Evolutionary conservation across 805 yeast species (phyloP), one percentile per base, ranked within the genome.

Genomic region (Suhomyces emberorum): DNA sequence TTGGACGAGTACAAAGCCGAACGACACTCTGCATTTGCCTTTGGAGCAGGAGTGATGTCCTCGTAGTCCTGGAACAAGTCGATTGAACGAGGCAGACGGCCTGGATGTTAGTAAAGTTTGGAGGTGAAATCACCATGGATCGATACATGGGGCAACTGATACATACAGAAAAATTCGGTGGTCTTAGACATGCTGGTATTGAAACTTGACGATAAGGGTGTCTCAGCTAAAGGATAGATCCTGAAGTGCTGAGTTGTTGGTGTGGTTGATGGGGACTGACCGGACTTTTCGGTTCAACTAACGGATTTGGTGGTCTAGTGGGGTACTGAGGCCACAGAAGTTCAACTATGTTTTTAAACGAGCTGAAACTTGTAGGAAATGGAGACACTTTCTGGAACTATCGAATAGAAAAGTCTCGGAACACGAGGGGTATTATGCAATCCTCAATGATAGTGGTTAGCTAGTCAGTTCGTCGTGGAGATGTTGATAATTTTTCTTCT

Each of bases 1-100:
- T 79, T 70, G 31, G 83, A 70, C 15, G 89, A 77, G 57, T 86
- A 85, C 30, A 66, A 61, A 25, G 89, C 76, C 30, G 74, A 69
- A 46, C 88, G 77, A 39, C 83, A 79, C 43, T 81, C 83, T 32
- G 43, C 57, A 11, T 52, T 38, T 15, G 72, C 65, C 39, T 55
- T 61, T 25, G 65, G 61, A 35, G 51, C 51, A 14, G 65, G 51
- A 21, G 65, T 55, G 39, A 66, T 51, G 33, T 62, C 67, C 41
- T 57, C 57, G 38, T 54, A 65, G 43, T 65, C 63, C 19, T 54
- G 57, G 26, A 46, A 38, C 46, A 56, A 48, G 43, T 51, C 59
- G 28, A 55, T 45, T 31, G 56, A 43, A 44, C 44, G 47, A 14
- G 59, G 59, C 44, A 48, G 55, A 31, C 61, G 61, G 44, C 59